Evolutionary conservation across 768 basidiomycete species (phyloP), one percentile per base, ranked within the genome.

Genomic region (Glaciozyma antarctica): DNA sequence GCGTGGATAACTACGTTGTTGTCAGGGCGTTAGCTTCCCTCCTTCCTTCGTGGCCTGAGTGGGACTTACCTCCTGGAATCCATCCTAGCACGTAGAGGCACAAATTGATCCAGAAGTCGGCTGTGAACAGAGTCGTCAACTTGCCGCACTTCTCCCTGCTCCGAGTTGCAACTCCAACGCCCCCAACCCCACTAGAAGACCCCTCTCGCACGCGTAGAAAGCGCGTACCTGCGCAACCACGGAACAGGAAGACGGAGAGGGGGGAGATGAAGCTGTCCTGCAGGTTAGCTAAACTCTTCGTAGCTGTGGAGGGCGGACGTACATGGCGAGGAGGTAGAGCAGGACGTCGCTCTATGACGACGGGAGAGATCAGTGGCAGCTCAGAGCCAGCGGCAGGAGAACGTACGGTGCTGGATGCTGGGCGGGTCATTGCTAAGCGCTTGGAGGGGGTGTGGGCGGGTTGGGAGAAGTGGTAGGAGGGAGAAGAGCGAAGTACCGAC

Each of bases 101-200:
- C n/a, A 60, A 51, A 28, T 60, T 60, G 48, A 60, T 60, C 30
- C 49, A 12, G 9, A 61, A 8, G 26, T 61, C 60, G 24, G 43
- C 51, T 26, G 57, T 16, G 26, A 43, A 24, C 15, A 2, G 43
- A 57, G 30, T 13, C 22, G 22, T 34, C 6, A 55, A 17, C 15
- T 7, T 5, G 5, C 32, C 7, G 9, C 24, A 10, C 21, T 10
- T 22, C 22, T 22, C 19, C 24, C 4, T 22, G 12, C 48, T n/a
- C n/a, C n/a, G n/a, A n/a, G n/a, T n/a, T n/a, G n/a, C n/a, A n/a
- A n/a, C n/a, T n/a, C n/a, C n/a, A n/a, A n/a, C n/a, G n/a, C n/a
- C n/a, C n/a, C n/a, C n/a, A n/a, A n/a, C n/a, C n/a, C n/a, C n/a
- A n/a, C n/a, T n/a, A n/a, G n/a, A 8, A 3, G 9, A 22, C 24